These are phyloP conservation scores for Volvox carteri DNA, from an alignment of 163 green algal genomes.

Conservation along the genomic window DNA sequence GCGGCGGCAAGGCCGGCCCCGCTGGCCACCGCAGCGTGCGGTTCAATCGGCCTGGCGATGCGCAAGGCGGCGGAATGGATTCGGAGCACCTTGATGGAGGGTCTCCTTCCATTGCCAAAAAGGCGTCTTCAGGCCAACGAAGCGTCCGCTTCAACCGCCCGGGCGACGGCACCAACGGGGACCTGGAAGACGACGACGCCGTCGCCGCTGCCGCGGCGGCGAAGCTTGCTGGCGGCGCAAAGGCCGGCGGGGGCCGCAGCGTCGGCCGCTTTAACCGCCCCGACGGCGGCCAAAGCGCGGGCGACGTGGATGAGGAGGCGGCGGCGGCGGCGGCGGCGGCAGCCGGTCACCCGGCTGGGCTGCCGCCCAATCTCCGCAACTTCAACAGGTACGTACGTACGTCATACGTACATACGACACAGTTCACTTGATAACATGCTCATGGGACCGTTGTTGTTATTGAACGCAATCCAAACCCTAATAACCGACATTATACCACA, in stretches of 20 bases:
- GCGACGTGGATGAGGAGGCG: conserved; percentile 4
- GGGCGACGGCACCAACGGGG: not conserved
- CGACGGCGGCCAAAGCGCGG: not conserved
- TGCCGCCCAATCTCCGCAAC: conserved; percentile 28
- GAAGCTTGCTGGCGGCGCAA: not conserved
- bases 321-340: not conserved
- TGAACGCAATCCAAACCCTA: too few relatives aligned
- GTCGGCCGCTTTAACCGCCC: not conserved
- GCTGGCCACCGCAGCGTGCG: conserved; percentile 11
- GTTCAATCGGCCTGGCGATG: conserved; percentile 19
- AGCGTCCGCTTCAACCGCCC: conserved; percentile 27
- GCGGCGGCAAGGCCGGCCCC: not conserved
- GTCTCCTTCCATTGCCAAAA: not conserved
- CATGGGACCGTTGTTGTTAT: too few relatives aligned
- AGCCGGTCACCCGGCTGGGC: not conserved
- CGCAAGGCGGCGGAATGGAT: not conserved
- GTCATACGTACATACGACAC: too few relatives aligned
- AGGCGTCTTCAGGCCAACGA: not conserved
- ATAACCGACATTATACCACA: too few relatives aligned
- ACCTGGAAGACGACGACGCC: not conserved
- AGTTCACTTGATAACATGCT: too few relatives aligned
- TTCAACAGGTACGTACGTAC: conserved; percentile 25
- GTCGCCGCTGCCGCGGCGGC: not conserved
- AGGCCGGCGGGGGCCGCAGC: not conserved
- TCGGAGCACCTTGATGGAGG: not conserved